phyloP scores from a whole-genome alignment of 140 eudicot species.

The Erigeron philadelphicus region DNA sequence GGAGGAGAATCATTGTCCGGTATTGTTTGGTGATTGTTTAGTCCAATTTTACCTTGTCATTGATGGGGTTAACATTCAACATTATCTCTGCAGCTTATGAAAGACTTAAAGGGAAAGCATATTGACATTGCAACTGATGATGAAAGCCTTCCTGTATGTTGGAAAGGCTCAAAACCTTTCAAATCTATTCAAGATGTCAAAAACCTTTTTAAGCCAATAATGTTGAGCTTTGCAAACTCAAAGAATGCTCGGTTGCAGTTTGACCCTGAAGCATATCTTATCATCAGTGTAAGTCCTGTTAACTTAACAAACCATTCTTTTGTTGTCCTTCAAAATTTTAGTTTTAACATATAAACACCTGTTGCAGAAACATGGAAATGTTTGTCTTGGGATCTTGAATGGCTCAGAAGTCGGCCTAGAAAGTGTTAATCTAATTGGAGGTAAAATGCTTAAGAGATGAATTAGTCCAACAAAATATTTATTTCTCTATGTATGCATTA shows the following conservation, averaged over 20 bases:
- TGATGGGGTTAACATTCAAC: conserved; percentile 10
- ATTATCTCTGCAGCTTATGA: conserved; percentile 42
- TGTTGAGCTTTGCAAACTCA: conserved; percentile 44
- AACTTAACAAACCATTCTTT: neutral
- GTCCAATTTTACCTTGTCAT: neutral
- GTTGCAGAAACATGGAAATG: conserved; percentile 70
- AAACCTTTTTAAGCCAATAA: conserved; percentile 58
- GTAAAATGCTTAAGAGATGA: conserved; percentile 29
- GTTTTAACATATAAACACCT: neutral
- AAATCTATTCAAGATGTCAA: conserved; percentile 58
- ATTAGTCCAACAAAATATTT: neutral
- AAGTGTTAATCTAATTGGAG: conserved; percentile 68
- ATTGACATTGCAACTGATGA: conserved; percentile 53
- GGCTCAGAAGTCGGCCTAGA: conserved; percentile 74
- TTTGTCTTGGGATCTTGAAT: conserved; percentile 80
- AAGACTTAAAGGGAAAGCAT: conserved; percentile 54
- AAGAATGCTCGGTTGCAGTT: conserved; percentile 52
- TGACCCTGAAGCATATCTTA: conserved; percentile 77
- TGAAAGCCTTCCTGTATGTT: conserved; percentile 73
- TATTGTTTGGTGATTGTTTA: conserved; percentile 5
- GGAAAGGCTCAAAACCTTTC: conserved; percentile 83
- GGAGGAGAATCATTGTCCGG: conserved; percentile 8
- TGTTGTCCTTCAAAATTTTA: neutral
- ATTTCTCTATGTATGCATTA: neutral
- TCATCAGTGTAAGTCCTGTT: conserved; percentile 56